Conservation (phyloP, 768 basidiomycete species). For the Xerocomus brunneocitrinus region DNA sequence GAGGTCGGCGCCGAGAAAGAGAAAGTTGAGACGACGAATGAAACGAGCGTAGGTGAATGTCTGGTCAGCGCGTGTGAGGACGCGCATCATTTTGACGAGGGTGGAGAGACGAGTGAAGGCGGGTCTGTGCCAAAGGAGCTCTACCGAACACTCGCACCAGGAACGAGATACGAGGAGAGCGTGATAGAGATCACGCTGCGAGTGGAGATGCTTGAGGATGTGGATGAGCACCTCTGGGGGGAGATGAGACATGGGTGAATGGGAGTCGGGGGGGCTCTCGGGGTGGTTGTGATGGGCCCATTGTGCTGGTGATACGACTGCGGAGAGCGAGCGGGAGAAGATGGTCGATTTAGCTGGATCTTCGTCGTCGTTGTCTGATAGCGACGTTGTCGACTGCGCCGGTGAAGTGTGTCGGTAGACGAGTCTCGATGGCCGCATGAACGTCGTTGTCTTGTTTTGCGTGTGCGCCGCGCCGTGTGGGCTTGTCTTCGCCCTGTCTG, state of each 20-base stretch:
- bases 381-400: slow-evolving; percentile 71
- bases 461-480: not conserved
- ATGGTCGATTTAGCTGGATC: slow-evolving; percentile 50
- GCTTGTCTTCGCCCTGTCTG: not conserved
- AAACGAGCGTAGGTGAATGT: slow-evolving; percentile 87
- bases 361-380: slow-evolving; percentile 71
- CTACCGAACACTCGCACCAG: slow-evolving; percentile 96
- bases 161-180: slow-evolving; percentile 78
- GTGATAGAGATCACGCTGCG: slow-evolving; percentile 66
- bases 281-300: slow-evolving; percentile 43
- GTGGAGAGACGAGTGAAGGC: slow-evolving; percentile 63
- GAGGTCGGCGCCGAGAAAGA: slow-evolving; percentile 62
- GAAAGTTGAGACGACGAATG: slow-evolving; percentile 88
- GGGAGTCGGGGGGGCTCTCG: slow-evolving; percentile 31
- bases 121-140: slow-evolving; percentile 93
- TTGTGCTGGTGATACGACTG: slow-evolving; percentile 59
- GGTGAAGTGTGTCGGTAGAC: slow-evolving; percentile 41
- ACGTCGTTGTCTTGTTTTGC: not conserved
- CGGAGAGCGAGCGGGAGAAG: slow-evolving; percentile 33
- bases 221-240: slow-evolving; percentile 93
- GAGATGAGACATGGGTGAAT: slow-evolving; percentile 60
- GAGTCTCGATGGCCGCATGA: slow-evolving; percentile 31
- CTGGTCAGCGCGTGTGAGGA: slow-evolving; percentile 58
- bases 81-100: slow-evolving; percentile 71
- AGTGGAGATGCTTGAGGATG: slow-evolving; percentile 80